Evolutionary conservation across 1,284 basidiomycete species (phyloP).

Genomic region (Neotropicomus parvogracilis): DNA sequence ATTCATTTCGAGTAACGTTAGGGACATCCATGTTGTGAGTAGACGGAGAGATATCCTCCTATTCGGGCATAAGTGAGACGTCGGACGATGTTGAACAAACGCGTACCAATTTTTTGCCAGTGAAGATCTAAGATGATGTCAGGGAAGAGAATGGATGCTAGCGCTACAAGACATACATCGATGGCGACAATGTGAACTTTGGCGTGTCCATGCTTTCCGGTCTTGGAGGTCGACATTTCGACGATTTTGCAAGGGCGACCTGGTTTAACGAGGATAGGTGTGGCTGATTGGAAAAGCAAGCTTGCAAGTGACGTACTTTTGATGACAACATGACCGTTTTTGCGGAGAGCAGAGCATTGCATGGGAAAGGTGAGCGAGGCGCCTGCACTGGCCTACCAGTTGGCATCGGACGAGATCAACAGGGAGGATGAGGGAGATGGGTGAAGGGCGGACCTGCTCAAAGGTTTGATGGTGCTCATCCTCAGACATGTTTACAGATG

Average conservation of each 20-base stretch:
- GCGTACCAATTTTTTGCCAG: conserved; percentile 80
- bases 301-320: conserved; percentile 54
- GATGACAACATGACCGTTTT: conserved; percentile 96
- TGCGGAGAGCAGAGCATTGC: conserved; percentile 97
- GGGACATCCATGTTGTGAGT: conserved; percentile 99
- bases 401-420: conserved; percentile 23
- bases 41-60: conserved; percentile 98
- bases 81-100: neutral
- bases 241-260: conserved; percentile 98
- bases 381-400: conserved; percentile 63
- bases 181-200: conserved; percentile 98
- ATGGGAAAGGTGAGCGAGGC: conserved; percentile 89
- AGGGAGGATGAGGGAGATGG: conserved; percentile 11
- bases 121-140: conserved; percentile 74
- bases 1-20: conserved; percentile 90
- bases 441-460: conserved; percentile 55
- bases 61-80: conserved; percentile 17
- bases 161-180: conserved; percentile 65
- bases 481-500: conserved; percentile 70
- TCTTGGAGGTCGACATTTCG: conserved; percentile 99
- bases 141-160: conserved; percentile 11
- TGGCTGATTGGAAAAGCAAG: neutral
- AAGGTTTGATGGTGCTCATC: conserved; percentile 92
- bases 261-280: conserved; percentile 25
- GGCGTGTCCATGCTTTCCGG: conserved; percentile 98